Percentiles rank a stretch among this genome's conserved stretches.
phyloP scores from a whole-genome alignment of 2,329 filamentous ascomycete species.

The Sarocladium kiliense region DNA sequence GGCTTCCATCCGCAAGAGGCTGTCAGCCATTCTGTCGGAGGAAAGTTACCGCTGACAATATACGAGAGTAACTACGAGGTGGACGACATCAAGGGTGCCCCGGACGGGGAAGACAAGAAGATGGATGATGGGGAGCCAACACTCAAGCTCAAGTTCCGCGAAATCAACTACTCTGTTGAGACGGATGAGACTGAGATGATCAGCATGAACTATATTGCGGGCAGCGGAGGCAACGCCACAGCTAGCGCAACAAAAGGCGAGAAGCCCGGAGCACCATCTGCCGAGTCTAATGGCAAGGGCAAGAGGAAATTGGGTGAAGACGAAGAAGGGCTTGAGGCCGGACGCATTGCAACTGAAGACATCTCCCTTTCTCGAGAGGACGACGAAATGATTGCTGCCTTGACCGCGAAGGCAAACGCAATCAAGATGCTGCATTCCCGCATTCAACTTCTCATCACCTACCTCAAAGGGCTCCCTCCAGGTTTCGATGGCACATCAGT shows the following conservation, averaged over 20 bases:
- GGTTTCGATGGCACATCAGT: constrained; percentile 46
- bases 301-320: constrained; percentile 38
- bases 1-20: constrained; percentile 72
- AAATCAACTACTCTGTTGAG: constrained; percentile 82
- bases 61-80: constrained; percentile 81
- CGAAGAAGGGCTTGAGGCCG: constrained; percentile 17
- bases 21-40: constrained; percentile 53
- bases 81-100: constrained; percentile 42
- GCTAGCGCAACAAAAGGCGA: constrained; percentile 47
- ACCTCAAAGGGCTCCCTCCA: constrained; percentile 67
- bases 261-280: constrained; percentile 29
- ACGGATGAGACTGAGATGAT: constrained; percentile 98
- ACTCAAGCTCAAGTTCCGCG: constrained; percentile 68
- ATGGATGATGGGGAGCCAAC: constrained; percentile 61
- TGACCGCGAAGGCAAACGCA: constrained; percentile 86
- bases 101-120: constrained; percentile 60
- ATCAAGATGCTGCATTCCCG: constrained; percentile 86
- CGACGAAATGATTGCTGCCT: constrained; percentile 55
- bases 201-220: constrained; percentile 86
- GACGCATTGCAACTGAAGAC: constrained; percentile 23
- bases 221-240: constrained; percentile 70
- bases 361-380: constrained; percentile 51
- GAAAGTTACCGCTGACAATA: constrained; percentile 82
- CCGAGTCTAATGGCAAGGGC: constrained; percentile 47
- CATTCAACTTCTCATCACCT: constrained; percentile 67